Evolutionary conservation across 768 basidiomycete genomes (phyloP).

Genomic region (Lentinula raphanica): DNA sequence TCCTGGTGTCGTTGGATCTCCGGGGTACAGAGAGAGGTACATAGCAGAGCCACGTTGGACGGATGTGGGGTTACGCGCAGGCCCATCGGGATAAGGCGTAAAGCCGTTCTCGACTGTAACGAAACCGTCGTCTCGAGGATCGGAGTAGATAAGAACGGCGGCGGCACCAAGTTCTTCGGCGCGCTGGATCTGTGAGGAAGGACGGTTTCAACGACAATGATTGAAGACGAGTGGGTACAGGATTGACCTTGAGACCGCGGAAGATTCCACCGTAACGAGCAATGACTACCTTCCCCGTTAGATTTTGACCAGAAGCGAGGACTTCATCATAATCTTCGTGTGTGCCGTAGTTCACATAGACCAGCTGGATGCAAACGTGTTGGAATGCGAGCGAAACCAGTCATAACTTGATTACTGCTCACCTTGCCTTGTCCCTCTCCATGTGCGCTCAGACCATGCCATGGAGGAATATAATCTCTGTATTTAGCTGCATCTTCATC

Average conservation of each 20-base stretch:
- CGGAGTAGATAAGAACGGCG: constrained; percentile 58
- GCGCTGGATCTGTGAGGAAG: constrained; percentile 40
- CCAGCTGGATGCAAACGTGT: constrained; percentile 20
- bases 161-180: constrained; percentile 63
- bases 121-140: constrained; percentile 59
- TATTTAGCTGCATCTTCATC: constrained; percentile 72
- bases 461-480: constrained; percentile 65
- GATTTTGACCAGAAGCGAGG: constrained; percentile 55
- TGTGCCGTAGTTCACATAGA: constrained; percentile 80
- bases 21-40: constrained; percentile 54
- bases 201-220: background rate
- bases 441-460: constrained; percentile 77
- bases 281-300: constrained; percentile 75
- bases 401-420: background rate
- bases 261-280: constrained; percentile 57
- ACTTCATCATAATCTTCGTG: constrained; percentile 69
- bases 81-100: constrained; percentile 62
- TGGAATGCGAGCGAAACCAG: background rate
- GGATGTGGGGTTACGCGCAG: constrained; percentile 55
- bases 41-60: constrained; percentile 69
- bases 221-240: background rate
- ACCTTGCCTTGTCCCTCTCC: constrained; percentile 69
- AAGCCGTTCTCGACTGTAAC: constrained; percentile 62
- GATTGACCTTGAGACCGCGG: constrained; percentile 59
- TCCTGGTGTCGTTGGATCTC: constrained; percentile 43